Base-by-base conservation (phyloP, 257 asterid genomes). In the Solanum medicagineum region DNA sequence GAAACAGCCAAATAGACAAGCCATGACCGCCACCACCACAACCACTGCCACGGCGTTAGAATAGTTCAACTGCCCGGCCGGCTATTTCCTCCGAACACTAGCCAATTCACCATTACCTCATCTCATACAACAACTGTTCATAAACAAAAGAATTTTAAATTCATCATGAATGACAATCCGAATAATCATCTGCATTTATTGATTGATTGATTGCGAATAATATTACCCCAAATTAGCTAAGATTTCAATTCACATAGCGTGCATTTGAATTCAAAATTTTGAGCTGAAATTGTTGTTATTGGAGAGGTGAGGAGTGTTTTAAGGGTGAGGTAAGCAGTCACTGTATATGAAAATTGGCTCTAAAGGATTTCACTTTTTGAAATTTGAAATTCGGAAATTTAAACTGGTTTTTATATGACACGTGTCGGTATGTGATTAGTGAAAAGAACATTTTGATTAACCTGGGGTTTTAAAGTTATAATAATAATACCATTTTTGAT, bases 1-100 rank as follows among this genome's bases (percentile, higher is more conserved):
- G 63, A 95, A 92, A 81, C 98, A 95, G 81, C 91, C 88, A 90
- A 95, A 90, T 36, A 93, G 83, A 73, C 97, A 95, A 62, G 93
- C 90, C 97, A 95, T 93, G 10, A 91, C 88, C 11, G 92, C 94
- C 12, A 55, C 44, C 71, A 59, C 55, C 55, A 65, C 40, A 2
- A 44, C 44, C 26, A 83, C 65, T 14, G 51, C 15, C 29, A 32
- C 59, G n/a, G 54, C 40, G 68, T 56, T 62, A 83, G 16, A 57
- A 26, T 60, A 3, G 14, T 55, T 45, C 40, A 5, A 83, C 16
- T 51, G 47, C 65, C 26, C 75, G 10, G 42, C 6, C 42, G 1
- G 42, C 73, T 19, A 8, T 45, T 68, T 4, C 42, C 42, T 81
- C 24, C 70, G 29, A 29, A 29, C 24, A 57, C 79, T n/a, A 70